These are phyloP conservation scores for Crotalaria pallida DNA, from an alignment of 306 rosid species.

Conservation along the genomic window DNA sequence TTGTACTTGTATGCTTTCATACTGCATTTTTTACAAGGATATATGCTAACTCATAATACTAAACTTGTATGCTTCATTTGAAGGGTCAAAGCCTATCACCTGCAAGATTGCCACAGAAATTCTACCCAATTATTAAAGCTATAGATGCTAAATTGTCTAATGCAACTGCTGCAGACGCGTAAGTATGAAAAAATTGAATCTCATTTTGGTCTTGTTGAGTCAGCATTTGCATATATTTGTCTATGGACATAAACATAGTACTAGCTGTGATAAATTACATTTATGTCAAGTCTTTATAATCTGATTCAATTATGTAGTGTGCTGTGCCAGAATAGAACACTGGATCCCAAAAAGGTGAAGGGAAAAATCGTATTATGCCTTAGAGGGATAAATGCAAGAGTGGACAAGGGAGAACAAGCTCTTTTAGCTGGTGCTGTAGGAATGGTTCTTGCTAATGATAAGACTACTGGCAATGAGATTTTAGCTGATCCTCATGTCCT, in stretches of 20 bases:
- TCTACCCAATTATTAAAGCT: slow-evolving; percentile 52
- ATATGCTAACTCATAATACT: neutral
- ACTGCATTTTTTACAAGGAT: neutral
- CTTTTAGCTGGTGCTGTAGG: slow-evolving; percentile 76
- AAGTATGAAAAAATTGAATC: slow-evolving; percentile 27
- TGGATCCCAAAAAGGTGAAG: slow-evolving; percentile 73
- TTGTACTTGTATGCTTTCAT: neutral
- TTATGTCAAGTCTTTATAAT: neutral
- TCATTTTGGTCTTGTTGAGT: neutral
- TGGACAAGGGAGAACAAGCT: slow-evolving; percentile 84
- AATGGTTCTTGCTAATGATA: slow-evolving; percentile 76
- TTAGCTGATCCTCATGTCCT: slow-evolving; percentile 90
- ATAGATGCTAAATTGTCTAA: slow-evolving; percentile 51
- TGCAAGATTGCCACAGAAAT: slow-evolving; percentile 32
- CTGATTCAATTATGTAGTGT: slow-evolving; percentile 32
- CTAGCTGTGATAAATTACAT: neutral
- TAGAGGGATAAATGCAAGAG: slow-evolving; percentile 78
- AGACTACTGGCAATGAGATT: slow-evolving; percentile 54
- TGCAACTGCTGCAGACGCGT: slow-evolving; percentile 64
- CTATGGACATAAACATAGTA: neutral
- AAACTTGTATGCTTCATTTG: slow-evolving; percentile 9
- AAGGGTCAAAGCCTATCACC: slow-evolving; percentile 80
- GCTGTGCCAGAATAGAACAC: slow-evolving; percentile 71
- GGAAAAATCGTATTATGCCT: slow-evolving; percentile 82
- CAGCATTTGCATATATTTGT: neutral